A percentile compares a stretch with the other conserved stretches of the same genome.
Conservation (phyloP, 75 land plant genomes). For the Cryptomeria japonica region DNA sequence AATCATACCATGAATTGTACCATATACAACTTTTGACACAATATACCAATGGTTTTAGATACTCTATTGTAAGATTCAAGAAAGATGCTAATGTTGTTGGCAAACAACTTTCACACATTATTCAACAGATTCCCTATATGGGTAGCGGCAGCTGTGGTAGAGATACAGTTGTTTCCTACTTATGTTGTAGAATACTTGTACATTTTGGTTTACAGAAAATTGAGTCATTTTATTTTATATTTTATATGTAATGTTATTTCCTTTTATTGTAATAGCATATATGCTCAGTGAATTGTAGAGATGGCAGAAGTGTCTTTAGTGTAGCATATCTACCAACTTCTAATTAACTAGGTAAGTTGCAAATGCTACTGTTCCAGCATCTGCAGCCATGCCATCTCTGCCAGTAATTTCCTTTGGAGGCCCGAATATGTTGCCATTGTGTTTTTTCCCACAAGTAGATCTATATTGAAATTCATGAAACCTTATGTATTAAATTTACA, state of each 20-base stretch:
- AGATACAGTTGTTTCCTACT: no score
- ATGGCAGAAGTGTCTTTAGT: constrained; percentile 70
- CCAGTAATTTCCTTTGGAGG: constrained; percentile 55
- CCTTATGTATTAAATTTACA: neutral
- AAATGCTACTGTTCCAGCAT: constrained; percentile 36
- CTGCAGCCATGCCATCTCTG: constrained; percentile 23
- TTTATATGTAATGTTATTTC: neutral
- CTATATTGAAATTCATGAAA: neutral
- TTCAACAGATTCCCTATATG: no score
- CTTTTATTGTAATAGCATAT: neutral
- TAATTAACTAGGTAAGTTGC: constrained; percentile 26
- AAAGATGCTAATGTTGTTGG: no score
- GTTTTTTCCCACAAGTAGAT: constrained; percentile 97
- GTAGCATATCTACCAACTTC: constrained; percentile 38
- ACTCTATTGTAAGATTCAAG: no score
- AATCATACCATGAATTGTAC: no score
- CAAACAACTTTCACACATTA: no score
- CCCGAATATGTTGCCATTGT: constrained; percentile 88
- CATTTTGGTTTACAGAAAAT: no score
- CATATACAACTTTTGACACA: no score
- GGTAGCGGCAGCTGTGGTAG: no score
- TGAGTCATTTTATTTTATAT: no score
- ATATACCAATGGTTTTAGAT: no score
- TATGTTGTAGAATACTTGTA: no score
- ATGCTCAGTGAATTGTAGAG: constrained; percentile 78